Base-by-base conservation (phyloP, 2,329 filamentous ascomycete species). In the Trichoderma atroviride region DNA sequence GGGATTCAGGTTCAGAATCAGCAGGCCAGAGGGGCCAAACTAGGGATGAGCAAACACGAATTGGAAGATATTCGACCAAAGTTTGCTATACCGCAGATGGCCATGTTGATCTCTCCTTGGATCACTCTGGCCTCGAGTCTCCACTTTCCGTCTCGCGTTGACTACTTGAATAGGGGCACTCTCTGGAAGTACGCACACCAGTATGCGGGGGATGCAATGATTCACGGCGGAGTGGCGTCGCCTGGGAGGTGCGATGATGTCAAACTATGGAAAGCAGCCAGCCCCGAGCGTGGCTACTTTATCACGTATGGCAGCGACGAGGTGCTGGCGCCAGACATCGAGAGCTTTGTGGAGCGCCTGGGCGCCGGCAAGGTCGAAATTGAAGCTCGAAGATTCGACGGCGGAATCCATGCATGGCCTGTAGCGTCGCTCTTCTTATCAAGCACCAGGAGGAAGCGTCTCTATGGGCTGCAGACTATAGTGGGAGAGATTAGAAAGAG, bases 371-470 rank as follows among this genome's bases (percentile, higher is more conserved):
- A 85, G 3, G 79, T 87, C 40, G 77, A 84, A 47, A 84, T 91
- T n/a, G 82, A 84, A 66, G 84, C 83, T 68, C 82, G 87, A 74
- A 87, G 88, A 75, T 88, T 92, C 73, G 80, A 83, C 33, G 90
- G 87, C 16, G 89, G 88, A 3, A 89, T 96, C 69, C 93, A 96
- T 78, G 92, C 90, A 13, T 96, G 93, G 93, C 92, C 92, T 0
- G 90, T 96, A 24, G 91, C 90, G 11, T 84, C 84, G 58, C 74
- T 88, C n/a, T 88, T 88, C 74, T 77, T 89, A 33, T 84, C 85
- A 56, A 81, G 79, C 58, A 82, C 82, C 31, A 75, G 77, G n/a
- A 79, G 83, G 40, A 80, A 83, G 74, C 83, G 88, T 68, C 76
- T 86, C 67, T 82, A 83, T 71, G 87, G 88, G 3, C 75, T 91